Base-by-base conservation (phyloP, 805 yeast species). In the Pichia heedii region DNA sequence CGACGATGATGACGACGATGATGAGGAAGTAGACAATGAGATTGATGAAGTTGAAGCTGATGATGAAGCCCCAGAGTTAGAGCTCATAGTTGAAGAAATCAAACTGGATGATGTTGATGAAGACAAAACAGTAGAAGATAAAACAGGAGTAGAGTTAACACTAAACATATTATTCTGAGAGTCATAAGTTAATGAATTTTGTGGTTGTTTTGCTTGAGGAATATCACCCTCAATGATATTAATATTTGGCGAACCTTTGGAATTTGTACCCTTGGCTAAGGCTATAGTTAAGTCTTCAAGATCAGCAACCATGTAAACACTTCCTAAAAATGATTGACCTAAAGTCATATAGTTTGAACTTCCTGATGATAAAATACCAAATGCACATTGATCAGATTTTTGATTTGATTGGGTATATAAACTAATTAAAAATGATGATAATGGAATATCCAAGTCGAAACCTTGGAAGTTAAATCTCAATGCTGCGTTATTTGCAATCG, bases 391-490 rank as follows among this genome's bases (percentile, higher is more conserved):
- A 3, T 55, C 50, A 1, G 61, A 55, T 6, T 53, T 49, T 10
- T 48, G 26, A 5, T 56, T 57, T 4, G 42, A 12, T 13, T 45
- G 38, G 18, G 54, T 46, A 5, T 46, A 24, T 13, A 61, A 40
- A 5, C 42, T 21, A n/a, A 60, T 38, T 33, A 49, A 39, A 36
- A 58, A 59, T 20, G 55, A 45, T 5, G 51, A 37, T 16, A 76
- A 54, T 24, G 85, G 81, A 8, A 74, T 76, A 15, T 65, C 55
- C 45, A 82, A 74, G 10, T 58, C 54, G n/a, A 68, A 57, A 6
- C 86, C 88, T 46, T 77, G 76, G 61, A 83, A 78, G 51, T 73
- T 64, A 51, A 76, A 76, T 33, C 65, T 63, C 10, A 76, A 47
- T 49, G 41, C 41, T n/a, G 45, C 45, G 30, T 54, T 49, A n/a